A percentile compares a stretch with the other conserved stretches of the same genome.
Evolutionary conservation across 108 stramenopile genomes (phyloP).

Genomic region (Nannochloropsis oceanica): DNA sequence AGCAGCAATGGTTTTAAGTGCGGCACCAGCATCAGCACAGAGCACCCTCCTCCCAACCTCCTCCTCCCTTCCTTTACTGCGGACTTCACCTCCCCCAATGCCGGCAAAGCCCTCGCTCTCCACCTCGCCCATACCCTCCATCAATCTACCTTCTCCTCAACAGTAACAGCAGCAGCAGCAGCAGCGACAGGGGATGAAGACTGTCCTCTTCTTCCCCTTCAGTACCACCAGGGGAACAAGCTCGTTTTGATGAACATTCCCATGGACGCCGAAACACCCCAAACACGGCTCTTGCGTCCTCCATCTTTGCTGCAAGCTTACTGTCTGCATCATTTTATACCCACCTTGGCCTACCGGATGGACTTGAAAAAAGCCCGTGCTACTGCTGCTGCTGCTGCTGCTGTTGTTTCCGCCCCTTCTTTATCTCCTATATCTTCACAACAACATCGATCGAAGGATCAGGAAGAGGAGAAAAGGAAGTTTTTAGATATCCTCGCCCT

Average conservation of each 20-base stretch:
- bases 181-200: background rate
- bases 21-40: no score
- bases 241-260: background rate
- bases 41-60: background rate
- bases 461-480: background rate
- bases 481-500: background rate
- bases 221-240: background rate
- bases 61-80: background rate
- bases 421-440: background rate
- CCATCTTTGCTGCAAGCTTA: background rate
- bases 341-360: background rate
- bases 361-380: background rate
- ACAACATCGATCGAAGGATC: background rate
- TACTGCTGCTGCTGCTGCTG: background rate
- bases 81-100: background rate
- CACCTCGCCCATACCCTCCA: background rate
- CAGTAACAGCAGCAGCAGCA: no score
- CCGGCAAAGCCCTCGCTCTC: background rate
- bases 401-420: background rate
- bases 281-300: background rate
- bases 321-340: background rate
- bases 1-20: no score
- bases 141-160: background rate
- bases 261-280: background rate
- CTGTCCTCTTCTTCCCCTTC: background rate